Base-by-base conservation (phyloP, 805 yeast species). In the Candida khao-thaluensis region DNA sequence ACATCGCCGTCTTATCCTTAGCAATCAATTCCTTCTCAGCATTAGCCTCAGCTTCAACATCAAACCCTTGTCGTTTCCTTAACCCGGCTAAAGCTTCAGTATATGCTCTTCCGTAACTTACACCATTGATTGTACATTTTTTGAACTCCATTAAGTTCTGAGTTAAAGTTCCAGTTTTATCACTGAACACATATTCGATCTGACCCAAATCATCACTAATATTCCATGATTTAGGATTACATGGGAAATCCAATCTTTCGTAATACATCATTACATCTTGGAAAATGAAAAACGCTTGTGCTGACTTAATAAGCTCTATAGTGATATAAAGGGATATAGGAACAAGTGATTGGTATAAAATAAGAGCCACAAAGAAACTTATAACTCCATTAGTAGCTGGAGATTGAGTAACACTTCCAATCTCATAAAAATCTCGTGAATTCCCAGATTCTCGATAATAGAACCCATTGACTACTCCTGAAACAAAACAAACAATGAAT, bases 111-210 rank as follows among this genome's bases (percentile, higher is more conserved):
- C 95, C 95, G 53, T 85, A 85, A 11, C 81, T 69, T 15, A 71
- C 65, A 33, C 93, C 93, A 53, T 77, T 78, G 38, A 85, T 79
- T 3, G 93, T 79, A 59, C 88, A 80, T 56, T 85, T 85, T 50
- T 84, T 85, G 60, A 82, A 85, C 55, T 85, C 93, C 95, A 85
- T 85, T 18, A 85, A 77, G 54, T 85, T 85, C 56, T 85, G 93
- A 1, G 95, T 85, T 51, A 85, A 62, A 1, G 95, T 85, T 45
- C 95, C 95, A 0, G 95, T 85, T 56, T 85, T 85, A 62, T 85
- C 95, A 62, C 88, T 81, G 59, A 85, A 85, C 35, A 85, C 78
- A 55, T 85, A 85, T 56, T 85, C 95, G 48, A 85, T 81, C 59
- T 85, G 95, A 22, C 95, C 95, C 51, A 85, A 66, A 60, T 85